Conservation (phyloP, 352 stramenopile genomes). For the Halophytophthora batemanensis region DNA sequence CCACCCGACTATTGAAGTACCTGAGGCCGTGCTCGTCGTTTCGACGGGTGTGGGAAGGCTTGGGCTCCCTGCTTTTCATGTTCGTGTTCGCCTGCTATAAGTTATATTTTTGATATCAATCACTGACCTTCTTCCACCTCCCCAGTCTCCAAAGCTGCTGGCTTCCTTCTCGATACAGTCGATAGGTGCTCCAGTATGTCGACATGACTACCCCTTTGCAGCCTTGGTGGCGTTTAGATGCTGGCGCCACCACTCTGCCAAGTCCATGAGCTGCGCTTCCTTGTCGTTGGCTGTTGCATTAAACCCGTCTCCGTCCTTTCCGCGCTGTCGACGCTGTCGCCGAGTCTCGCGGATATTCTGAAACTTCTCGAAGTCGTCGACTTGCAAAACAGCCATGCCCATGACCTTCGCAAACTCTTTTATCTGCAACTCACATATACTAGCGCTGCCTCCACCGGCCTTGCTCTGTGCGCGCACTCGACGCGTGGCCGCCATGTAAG, state of each 20-base stretch:
- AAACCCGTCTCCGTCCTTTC: constrained; percentile 7
- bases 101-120: too few relatives aligned
- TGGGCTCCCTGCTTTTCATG: too few relatives aligned
- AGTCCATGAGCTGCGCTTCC: constrained; percentile 25
- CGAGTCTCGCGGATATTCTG: constrained; percentile 19
- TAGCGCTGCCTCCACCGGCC: not conserved
- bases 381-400: constrained; percentile 1
- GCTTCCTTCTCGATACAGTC: too few relatives aligned
- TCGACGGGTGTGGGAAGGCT: too few relatives aligned
- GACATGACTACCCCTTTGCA: constrained; percentile 6
- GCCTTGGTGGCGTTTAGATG: not conserved
- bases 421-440: constrained; percentile 21
- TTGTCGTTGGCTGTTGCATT: constrained; percentile 10
- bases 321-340: constrained; percentile 12
- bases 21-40: too few relatives aligned
- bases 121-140: not conserved
- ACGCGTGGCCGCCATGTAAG: constrained; percentile 18
- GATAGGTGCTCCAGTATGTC: too few relatives aligned
- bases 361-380: constrained; percentile 9
- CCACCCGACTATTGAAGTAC: constrained; percentile 47
- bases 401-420: constrained; percentile 33
- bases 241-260: constrained; percentile 59
- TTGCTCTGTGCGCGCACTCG: constrained; percentile 11
- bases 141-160: not conserved
- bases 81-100: too few relatives aligned